phyloP scores from a whole-genome alignment of 805 yeast genomes.

The Nakazawaea holstii region DNA sequence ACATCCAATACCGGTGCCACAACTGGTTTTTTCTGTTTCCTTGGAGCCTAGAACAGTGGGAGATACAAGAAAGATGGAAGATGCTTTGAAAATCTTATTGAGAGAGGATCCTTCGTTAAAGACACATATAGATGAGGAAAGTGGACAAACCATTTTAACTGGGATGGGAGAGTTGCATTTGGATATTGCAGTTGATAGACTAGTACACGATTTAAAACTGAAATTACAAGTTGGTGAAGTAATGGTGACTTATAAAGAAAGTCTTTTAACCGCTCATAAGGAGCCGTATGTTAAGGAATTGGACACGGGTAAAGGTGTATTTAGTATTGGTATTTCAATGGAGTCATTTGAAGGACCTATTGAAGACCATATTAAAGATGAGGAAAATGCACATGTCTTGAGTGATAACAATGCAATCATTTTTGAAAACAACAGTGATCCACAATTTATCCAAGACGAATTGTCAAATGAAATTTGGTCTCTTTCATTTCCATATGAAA shows the following conservation, averaged over 20 bases:
- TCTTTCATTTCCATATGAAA: constrained; percentile 36
- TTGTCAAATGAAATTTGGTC: constrained; percentile 37
- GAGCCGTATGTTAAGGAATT: constrained; percentile 11
- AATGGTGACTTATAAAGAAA: constrained; percentile 86
- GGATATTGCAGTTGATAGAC: constrained; percentile 78
- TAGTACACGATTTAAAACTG: constrained; percentile 78
- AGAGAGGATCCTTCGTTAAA: constrained; percentile 89
- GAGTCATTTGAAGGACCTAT: constrained; percentile 28
- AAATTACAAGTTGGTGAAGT: constrained; percentile 76
- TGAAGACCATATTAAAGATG: constrained; percentile 25
- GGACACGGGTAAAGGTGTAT: constrained; percentile 14
- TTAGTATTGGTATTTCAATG: constrained; percentile 20
- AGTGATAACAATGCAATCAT: constrained; percentile 43
- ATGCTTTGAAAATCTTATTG: constrained; percentile 58
- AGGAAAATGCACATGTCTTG: constrained; percentile 33
- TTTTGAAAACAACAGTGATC: constrained; percentile 25
- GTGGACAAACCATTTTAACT: constrained; percentile 81
- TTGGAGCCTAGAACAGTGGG: constrained; percentile 82
- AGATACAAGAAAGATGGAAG: constrained; percentile 68
- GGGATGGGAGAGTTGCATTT: constrained; percentile 98
- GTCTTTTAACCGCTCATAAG: constrained; percentile 28
- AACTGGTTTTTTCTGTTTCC: constrained; percentile 85
- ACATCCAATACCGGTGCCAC: constrained; percentile 80
- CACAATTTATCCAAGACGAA: constrained; percentile 18
- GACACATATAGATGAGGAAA: constrained; percentile 69